A percentile compares a stretch with the other conserved stretches of the same genome.
Conservation (phyloP, 2,329 filamentous ascomycete species). For the Aureobasidium sp. region DNA sequence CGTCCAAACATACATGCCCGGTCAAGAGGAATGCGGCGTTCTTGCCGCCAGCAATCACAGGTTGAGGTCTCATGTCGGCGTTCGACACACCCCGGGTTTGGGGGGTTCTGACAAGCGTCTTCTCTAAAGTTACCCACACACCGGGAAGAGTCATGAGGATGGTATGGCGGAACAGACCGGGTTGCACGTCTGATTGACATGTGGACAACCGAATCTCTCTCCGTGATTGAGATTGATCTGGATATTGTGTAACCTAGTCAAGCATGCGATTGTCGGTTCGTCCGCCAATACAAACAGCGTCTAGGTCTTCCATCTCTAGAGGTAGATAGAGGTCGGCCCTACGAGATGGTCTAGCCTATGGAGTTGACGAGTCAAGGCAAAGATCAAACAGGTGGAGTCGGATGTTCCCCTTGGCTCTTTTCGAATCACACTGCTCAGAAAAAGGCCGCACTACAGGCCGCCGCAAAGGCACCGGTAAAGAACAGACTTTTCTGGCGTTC, state of each 20-base stretch:
- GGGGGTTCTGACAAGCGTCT: neutral
- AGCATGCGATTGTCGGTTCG: neutral
- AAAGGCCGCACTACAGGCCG: neutral
- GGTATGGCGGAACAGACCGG: conserved; percentile 1
- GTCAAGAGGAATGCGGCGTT: conserved; percentile 5
- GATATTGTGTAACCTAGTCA: neutral
- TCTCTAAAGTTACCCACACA: neutral
- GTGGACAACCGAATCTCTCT: neutral
- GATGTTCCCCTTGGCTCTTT: neutral
- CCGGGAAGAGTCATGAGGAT: neutral
- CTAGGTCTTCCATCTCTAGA: neutral
- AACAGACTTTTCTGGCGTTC: conserved; percentile 6
- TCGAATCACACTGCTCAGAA: neutral
- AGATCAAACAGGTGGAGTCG: neutral
- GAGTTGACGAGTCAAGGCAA: neutral
- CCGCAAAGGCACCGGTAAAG: neutral
- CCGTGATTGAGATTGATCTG: neutral
- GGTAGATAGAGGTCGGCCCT: neutral
- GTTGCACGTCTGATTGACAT: neutral
- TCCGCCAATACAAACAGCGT: neutral
- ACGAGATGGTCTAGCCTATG: neutral
- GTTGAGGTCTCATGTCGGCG: neutral
- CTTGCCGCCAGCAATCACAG: neutral
- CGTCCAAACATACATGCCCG: neutral
- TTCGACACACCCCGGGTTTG: neutral